Conservation (phyloP, 352 stramenopile genomes). For the Pythium guiyangense region DNA sequence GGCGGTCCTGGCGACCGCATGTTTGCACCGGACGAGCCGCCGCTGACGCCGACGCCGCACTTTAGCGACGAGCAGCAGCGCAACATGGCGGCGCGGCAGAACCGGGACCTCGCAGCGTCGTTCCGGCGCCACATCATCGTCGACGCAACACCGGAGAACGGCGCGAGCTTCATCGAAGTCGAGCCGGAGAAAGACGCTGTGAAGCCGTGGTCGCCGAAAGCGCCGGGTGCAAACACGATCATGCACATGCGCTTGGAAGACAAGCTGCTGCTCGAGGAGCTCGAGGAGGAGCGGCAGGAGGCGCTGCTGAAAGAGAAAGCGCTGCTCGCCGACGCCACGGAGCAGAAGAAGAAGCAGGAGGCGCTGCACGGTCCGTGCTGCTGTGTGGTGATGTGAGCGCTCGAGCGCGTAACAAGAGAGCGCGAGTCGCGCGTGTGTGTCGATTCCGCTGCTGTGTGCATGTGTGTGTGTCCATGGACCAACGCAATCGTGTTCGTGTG, state of each 20-base stretch:
- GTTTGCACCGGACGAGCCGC: background rate
- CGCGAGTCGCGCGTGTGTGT: too few species aligned
- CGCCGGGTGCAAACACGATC: constrained; percentile 55
- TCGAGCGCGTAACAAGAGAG: background rate
- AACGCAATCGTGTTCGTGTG: too few species aligned
- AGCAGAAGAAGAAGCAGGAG: constrained; percentile 9
- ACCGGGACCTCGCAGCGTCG: constrained; percentile 26
- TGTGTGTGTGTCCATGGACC: too few species aligned
- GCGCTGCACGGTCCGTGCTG: constrained; percentile 43
- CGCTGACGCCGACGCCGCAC: constrained; percentile 1
- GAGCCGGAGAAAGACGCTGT: constrained; percentile 21
- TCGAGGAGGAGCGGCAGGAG: constrained; percentile 51
- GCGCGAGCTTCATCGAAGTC: constrained; percentile 63
- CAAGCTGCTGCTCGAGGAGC: constrained; percentile 50
- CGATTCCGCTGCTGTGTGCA: too few species aligned
- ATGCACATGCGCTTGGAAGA: constrained; percentile 61
- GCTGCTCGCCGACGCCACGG: constrained; percentile 19
- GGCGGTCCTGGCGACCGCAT: background rate
- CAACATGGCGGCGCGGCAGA: constrained; percentile 17
- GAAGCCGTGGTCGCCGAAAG: constrained; percentile 66
- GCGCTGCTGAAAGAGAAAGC: constrained; percentile 50
- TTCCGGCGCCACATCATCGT: constrained; percentile 68
- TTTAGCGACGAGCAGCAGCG: constrained; percentile 11
- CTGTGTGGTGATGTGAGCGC: constrained; percentile 53
- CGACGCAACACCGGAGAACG: constrained; percentile 47